Base-by-base conservation (phyloP, 805 yeast genomes). In the Pichia nanzhaoensis region DNA sequence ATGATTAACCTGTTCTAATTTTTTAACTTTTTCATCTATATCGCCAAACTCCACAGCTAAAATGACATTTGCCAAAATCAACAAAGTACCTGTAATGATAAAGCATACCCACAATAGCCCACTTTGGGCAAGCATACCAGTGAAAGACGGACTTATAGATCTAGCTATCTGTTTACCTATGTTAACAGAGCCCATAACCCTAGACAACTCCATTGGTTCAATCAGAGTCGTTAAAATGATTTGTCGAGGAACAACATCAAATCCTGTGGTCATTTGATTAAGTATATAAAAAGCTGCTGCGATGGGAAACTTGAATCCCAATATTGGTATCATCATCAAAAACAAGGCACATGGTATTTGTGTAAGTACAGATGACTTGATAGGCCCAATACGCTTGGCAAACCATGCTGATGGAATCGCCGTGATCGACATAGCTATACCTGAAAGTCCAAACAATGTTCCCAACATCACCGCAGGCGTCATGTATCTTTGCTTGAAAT, bases 191-290 rank as follows among this genome's bases (percentile, higher is more conserved):
- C 96, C 96, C 79, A 89, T 73, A 1, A 84, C 89, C 53, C 71
- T 75, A 2, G 95, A 80, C 39, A 90, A 66, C 40, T 86, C 93
- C 10, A 69, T 62, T n/a, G 61, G 48, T 12, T 74, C 72, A 34
- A 89, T 78, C 18, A 87, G 67, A 2, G 84, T 72, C 0, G 95
- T 80, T 41, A 89, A 64, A 34, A 89, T 68, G 8, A 88, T 77
- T 63, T 88, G 96, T 42, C 97, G 75, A 6, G 96, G 96, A 3
- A 88, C 93, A 24, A 88, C 95, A 59, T 89, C 97, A 90, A 89
- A 87, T 1, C 90, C 78, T 2, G 81, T 70, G 0, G 87, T 77
- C 2, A 81, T 65, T 48, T 79, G 80, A 51, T 85, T 78, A 21
- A 75, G 58, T 18, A 81, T 52, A 30, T 84, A 67, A 5, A 78